Evolutionary conservation across 148 eudicot species (phyloP).

Genomic region (Polygonum maritimum): DNA sequence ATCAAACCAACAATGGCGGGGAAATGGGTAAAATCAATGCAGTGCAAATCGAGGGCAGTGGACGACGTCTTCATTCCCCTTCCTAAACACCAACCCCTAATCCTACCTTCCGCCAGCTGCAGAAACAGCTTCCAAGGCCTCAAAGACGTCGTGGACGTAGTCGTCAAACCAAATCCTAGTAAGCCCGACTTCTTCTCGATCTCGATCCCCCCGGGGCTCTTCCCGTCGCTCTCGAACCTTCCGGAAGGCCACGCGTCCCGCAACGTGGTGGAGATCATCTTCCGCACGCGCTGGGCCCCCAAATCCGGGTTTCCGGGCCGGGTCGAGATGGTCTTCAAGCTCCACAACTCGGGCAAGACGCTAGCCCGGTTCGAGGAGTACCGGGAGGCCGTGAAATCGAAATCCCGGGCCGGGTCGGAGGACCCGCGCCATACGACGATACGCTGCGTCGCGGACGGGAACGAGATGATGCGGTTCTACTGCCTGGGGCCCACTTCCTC

Average conservation of each 20-base stretch:
- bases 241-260: conserved; percentile 73
- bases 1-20: conserved; percentile 37
- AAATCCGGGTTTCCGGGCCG: conserved; percentile 51
- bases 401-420: conserved; percentile 23
- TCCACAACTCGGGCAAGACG: conserved; percentile 42
- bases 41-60: conserved; percentile 68
- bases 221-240: conserved; percentile 64
- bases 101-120: conserved; percentile 35
- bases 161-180: conserved; percentile 12
- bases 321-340: conserved; percentile 77
- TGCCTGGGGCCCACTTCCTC: conserved; percentile 47
- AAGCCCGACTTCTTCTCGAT: conserved; percentile 10
- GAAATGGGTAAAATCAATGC: conserved; percentile 75
- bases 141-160: conserved; percentile 44
- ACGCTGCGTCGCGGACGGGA: conserved; percentile 87
- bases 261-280: conserved; percentile 85
- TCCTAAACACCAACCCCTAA: conserved; percentile 1
- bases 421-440: not conserved
- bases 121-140: conserved; percentile 38
- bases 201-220: conserved; percentile 9
- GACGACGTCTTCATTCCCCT: conserved; percentile 45
- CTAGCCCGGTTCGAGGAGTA: conserved; percentile 71
- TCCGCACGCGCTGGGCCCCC: conserved; percentile 65
- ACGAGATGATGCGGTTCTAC: conserved; percentile 88
- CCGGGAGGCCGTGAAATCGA: conserved; percentile 38